Evolutionary conservation across 148 eudicot genomes (phyloP), one percentile per base, ranked within the genome.

Genomic region (Nyssa sinensis): DNA sequence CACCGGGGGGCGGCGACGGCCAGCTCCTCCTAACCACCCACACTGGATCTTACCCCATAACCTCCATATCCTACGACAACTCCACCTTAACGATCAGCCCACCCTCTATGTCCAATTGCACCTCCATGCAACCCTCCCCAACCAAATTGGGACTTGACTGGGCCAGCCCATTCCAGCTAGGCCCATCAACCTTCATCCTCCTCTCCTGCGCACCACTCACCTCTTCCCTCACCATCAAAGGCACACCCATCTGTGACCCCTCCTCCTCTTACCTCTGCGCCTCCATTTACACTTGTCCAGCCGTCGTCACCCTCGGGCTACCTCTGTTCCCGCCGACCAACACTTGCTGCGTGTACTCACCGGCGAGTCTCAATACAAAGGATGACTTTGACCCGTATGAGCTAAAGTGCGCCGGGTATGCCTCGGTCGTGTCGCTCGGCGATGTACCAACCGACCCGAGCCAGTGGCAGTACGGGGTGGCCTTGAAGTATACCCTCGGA

Each of bases 21-120:
- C 67, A 69, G 67, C 73, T 75, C 61, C 79, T 59, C 59, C 79
- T 75, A 49, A 68, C 67, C 73, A 75, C 79, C 73, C 79, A 69
- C 62, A 47, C 66, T 47, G 79, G 73, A 13, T 19, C 60, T 32
- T 75, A 75, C 79, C 73, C 79, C 10, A 69, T 75, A 21, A 75
- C 79, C 61, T 68, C 79, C 67, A 59, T 75, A 25, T 37, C 65
- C 73, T 75, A 75, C 35, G 30, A 39, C 60, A 16, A 21, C 73
- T 3, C 59, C 60, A 44, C 69, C 73, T 7, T 75, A 37, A 75
- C 67, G 60, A 60, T 75, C 79, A 21, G 60, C 14, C 79, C 79
- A 12, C 73, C 73, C 63, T 75, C 66, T 62, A 75, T 75, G 79
- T 75, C 79, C 73, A 75, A 28, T 27, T 75, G 79, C 73, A 69